Percentiles rank a stretch among this genome's conserved stretches.
Conservation (phyloP, 129 eudicot species). For the Glebionis coronaria region DNA sequence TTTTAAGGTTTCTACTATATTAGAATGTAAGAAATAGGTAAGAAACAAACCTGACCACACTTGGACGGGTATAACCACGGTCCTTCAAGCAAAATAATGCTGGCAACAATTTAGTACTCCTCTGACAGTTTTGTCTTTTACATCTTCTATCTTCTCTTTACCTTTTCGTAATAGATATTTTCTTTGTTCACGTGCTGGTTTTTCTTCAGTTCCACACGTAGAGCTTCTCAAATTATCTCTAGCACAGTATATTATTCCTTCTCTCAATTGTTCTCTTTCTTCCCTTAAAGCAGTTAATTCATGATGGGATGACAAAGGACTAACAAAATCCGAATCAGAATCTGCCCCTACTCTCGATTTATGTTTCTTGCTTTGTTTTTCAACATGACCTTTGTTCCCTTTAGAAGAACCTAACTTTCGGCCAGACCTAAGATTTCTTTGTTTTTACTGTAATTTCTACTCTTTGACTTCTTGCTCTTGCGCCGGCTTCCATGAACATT, state of each 20-base stretch:
- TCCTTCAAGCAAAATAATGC: constrained; percentile 65
- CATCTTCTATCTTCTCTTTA: constrained; percentile 67
- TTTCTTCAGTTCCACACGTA: no score
- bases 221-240: no score
- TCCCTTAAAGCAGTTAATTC: no score
- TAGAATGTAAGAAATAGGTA: constrained; percentile 5
- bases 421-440: constrained; percentile 26
- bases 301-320: constrained; percentile 56
- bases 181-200: no score
- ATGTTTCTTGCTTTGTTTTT: constrained; percentile 34
- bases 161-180: no score
- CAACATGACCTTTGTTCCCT: constrained; percentile 18
- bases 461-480: constrained; percentile 39
- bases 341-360: constrained; percentile 32
- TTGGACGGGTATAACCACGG: constrained; percentile 65
- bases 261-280: no score
- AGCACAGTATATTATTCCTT: no score
- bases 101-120: constrained; percentile 78
- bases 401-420: no score
- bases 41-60: constrained; percentile 79
- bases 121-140: constrained; percentile 55
- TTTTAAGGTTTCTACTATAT: background rate
- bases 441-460: constrained; percentile 39
- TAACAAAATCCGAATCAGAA: constrained; percentile 71
- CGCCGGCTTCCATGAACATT: constrained; percentile 25